A percentile compares a stretch with the other conserved stretches of the same genome.
Conservation (phyloP, 2,329 filamentous ascomycete species). For the Helotiales sp. region DNA sequence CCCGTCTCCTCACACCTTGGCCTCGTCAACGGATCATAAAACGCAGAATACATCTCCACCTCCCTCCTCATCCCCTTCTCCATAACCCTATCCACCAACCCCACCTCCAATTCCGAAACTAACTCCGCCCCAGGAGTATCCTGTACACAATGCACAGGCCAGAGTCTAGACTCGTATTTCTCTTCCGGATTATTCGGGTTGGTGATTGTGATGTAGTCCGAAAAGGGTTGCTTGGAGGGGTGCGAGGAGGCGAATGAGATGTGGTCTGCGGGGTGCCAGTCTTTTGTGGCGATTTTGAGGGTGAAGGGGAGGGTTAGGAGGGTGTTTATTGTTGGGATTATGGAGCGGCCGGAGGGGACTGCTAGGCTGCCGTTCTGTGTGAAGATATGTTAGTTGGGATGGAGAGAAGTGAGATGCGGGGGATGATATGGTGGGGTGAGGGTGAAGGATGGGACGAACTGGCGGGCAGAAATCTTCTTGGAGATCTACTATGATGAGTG, state of each 20-base stretch:
- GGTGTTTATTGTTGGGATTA: constrained; percentile 70
- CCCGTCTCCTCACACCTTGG: constrained; percentile 62
- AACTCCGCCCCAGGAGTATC: constrained; percentile 70
- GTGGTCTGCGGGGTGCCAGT: constrained; percentile 83
- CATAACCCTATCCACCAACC: constrained; percentile 63
- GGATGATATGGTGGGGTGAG: neutral
- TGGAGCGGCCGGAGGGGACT: constrained; percentile 70
- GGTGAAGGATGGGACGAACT: constrained; percentile 51
- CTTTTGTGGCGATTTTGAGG: constrained; percentile 81
- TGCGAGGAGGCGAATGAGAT: constrained; percentile 90
- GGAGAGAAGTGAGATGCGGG: neutral
- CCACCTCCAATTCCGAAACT: constrained; percentile 66
- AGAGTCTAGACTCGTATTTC: constrained; percentile 68
- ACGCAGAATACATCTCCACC: constrained; percentile 94
- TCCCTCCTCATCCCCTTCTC: constrained; percentile 74
- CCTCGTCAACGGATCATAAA: constrained; percentile 74
- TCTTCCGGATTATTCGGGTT: constrained; percentile 66
- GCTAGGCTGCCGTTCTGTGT: constrained; percentile 78
- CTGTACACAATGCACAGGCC: constrained; percentile 90
- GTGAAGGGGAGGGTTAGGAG: constrained; percentile 72
- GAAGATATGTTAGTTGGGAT: constrained; percentile 2
- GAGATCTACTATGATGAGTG: constrained; percentile 78
- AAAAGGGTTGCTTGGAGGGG: constrained; percentile 63
- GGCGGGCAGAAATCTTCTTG: constrained; percentile 96
- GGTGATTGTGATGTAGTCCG: constrained; percentile 60